phyloP scores from a whole-genome alignment of 345 rosid genomes.

The Eucalyptus regnans region DNA sequence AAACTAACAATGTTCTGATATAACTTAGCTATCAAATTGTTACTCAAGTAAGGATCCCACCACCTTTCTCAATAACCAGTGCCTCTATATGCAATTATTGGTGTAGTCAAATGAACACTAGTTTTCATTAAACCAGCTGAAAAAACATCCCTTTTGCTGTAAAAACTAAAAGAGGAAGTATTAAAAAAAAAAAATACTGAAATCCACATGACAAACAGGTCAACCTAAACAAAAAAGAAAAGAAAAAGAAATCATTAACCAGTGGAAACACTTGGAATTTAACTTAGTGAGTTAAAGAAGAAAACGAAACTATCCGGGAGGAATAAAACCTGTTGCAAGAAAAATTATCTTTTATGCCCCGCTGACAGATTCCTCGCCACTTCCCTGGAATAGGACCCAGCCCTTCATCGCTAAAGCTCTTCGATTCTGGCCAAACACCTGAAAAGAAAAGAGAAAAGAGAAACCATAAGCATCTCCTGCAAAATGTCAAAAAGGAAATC shows the following conservation, averaged over 20 bases:
- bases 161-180: neutral
- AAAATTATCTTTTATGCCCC: neutral
- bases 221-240: no score
- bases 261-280: neutral
- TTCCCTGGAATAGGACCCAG: conserved; percentile 1
- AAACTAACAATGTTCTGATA: neutral
- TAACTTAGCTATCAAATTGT: neutral
- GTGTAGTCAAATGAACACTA: neutral
- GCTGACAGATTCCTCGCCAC: conserved; percentile 8
- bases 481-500: neutral
- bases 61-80: neutral
- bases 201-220: neutral
- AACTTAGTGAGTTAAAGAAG: neutral
- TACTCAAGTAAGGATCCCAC: neutral
- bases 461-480: neutral
- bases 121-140: neutral
- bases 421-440: conserved; percentile 21
- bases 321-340: conserved; percentile 1
- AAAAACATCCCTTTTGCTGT: neutral
- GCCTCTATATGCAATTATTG: neutral
- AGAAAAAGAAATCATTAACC: neutral
- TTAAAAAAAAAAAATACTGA: neutral
- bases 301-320: no score
- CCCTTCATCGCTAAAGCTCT: conserved; percentile 6
- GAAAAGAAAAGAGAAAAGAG: neutral